A percentile compares a stretch with the other conserved stretches of the same genome.
These are phyloP conservation scores for Fraxinus ornus DNA, from an alignment of 305 asterid species.

Conservation along the genomic window DNA sequence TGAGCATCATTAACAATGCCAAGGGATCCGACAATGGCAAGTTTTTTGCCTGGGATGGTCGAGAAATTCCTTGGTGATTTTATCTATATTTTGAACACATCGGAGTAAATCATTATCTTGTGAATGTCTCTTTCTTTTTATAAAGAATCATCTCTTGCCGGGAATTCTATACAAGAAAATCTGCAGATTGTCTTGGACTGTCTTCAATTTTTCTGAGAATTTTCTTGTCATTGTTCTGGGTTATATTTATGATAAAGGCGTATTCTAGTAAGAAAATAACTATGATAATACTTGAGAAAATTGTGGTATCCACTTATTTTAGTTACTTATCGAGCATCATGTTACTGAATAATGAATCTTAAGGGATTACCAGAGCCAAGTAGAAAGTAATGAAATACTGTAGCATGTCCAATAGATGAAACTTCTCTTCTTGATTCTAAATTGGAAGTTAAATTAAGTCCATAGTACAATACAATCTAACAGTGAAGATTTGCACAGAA, in stretches of 20 bases:
- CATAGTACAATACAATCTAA: conserved; percentile 4
- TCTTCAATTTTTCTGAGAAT: background rate
- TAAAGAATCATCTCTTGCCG: background rate
- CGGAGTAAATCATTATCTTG: background rate
- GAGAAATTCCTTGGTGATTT: conserved; percentile 75
- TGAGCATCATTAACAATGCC: conserved; percentile 56
- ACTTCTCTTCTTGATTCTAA: background rate
- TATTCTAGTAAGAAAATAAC: background rate
- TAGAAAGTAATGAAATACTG: background rate
- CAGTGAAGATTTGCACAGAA: conserved; percentile 17
- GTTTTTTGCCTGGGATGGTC: conserved; percentile 94
- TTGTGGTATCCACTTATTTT: background rate
- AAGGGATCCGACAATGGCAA: conserved; percentile 71
- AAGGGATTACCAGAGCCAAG: background rate
- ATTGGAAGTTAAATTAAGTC: background rate
- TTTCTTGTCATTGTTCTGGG: background rate
- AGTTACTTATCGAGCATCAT: background rate
- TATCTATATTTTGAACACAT: background rate
- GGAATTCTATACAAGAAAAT: background rate
- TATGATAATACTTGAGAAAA: background rate
- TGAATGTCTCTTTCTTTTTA: background rate
- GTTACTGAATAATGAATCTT: background rate
- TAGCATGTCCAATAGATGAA: background rate
- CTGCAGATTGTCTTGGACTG: background rate
- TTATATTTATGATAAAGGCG: background rate